Evolutionary conservation across 441 rosid species (phyloP).

Genomic region (Iberis amara): DNA sequence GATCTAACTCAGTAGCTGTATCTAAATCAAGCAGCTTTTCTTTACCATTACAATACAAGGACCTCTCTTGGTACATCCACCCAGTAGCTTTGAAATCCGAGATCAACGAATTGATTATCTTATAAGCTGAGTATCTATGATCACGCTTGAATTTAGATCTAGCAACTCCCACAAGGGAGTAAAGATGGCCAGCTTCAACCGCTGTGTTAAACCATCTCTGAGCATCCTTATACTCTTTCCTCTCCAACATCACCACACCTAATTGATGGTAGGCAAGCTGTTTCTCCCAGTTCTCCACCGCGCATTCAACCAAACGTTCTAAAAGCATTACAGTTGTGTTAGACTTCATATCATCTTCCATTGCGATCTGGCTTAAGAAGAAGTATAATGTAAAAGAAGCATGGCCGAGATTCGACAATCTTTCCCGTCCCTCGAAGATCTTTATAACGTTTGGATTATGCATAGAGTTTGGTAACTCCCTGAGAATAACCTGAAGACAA

Average conservation of each 20-base stretch:
- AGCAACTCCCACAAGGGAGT: constrained; percentile 72
- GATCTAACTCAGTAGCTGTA: constrained; percentile 71
- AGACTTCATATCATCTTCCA: constrained; percentile 82
- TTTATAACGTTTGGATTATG: constrained; percentile 55
- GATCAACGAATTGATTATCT: constrained; percentile 65
- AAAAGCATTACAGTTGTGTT: constrained; percentile 82
- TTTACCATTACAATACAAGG: constrained; percentile 73
- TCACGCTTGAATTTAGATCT: constrained; percentile 83
- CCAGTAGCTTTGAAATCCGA: constrained; percentile 57
- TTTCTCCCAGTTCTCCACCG: constrained; percentile 69
- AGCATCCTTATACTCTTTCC: constrained; percentile 86
- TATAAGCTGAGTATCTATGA: constrained; percentile 88
- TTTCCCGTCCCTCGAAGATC: constrained; percentile 62
- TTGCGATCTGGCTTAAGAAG: constrained; percentile 74
- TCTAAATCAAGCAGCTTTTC: constrained; percentile 74
- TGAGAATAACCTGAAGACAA: constrained; percentile 76
- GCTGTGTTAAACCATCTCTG: constrained; percentile 76
- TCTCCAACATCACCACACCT: constrained; percentile 87
- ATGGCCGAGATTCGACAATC: constrained; percentile 61
- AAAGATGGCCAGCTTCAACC: constrained; percentile 64
- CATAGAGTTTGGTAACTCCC: constrained; percentile 74
- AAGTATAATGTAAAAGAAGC: constrained; percentile 76
- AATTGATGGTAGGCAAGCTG: constrained; percentile 78
- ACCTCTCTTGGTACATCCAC: constrained; percentile 93
- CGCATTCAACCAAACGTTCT: constrained; percentile 78